These are phyloP conservation scores for Phytopythium boreale DNA, from an alignment of 352 stramenopile species.

Conservation along the genomic window DNA sequence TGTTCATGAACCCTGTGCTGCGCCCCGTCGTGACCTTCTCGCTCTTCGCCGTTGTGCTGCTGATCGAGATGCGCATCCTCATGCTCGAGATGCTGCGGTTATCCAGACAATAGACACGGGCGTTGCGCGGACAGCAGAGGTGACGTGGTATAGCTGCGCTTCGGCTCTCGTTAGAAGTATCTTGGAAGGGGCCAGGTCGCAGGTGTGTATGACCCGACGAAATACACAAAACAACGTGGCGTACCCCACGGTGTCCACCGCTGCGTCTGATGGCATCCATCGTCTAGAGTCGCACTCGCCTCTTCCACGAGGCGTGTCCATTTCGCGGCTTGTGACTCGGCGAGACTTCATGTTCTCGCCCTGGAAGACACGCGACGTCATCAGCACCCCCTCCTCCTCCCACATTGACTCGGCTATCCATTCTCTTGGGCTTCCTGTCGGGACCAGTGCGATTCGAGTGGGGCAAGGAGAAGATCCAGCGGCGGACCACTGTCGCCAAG, in stretches of 20 bases:
- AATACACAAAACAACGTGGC: not conserved
- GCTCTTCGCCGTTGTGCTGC: constrained; percentile 33
- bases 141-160: not conserved
- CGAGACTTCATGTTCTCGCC: not conserved
- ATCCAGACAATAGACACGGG: constrained; percentile 3
- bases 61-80: constrained; percentile 51
- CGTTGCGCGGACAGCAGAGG: not conserved
- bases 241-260: not conserved
- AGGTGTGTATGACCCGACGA: not conserved
- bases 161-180: not conserved
- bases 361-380: not conserved
- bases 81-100: constrained; percentile 44
- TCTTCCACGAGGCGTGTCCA: constrained; percentile 1
- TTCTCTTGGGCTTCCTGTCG: no score
- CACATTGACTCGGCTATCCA: no score
- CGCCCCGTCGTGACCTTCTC: constrained; percentile 63
- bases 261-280: not conserved
- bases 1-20: constrained; percentile 75
- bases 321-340: not conserved
- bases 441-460: not conserved
- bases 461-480: not conserved
- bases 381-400: not conserved
- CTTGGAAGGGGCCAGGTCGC: not conserved
- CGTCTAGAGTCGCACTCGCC: not conserved
- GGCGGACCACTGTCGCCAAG: not conserved